Evolutionary conservation across 192 early-diverging fungal species (phyloP).

Genomic region (Phycomyces blakesleeanus): DNA sequence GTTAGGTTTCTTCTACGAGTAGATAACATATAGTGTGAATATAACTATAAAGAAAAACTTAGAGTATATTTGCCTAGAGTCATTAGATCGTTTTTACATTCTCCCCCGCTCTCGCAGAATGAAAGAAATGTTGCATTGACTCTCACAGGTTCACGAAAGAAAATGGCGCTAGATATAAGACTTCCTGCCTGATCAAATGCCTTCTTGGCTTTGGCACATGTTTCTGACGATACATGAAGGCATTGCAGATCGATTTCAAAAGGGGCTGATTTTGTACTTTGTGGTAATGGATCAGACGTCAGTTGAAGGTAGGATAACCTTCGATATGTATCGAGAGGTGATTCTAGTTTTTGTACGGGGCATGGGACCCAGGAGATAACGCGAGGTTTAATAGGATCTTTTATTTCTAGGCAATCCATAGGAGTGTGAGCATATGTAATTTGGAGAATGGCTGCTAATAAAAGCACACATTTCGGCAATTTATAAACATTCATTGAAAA

Average conservation of each 20-base stretch:
- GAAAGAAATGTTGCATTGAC: slow-evolving; percentile 38
- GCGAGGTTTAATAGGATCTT: background rate
- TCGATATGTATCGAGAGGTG: too few species aligned
- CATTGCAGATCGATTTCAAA: slow-evolving; percentile 19
- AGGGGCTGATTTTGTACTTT: background rate
- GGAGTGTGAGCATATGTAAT: too few species aligned
- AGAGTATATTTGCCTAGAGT: background rate
- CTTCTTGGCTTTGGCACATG: slow-evolving; percentile 26
- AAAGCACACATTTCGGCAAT: too few species aligned
- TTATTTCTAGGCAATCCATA: background rate
- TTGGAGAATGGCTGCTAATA: too few species aligned
- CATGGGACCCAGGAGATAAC: background rate
- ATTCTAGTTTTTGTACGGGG: background rate
- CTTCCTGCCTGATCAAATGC: slow-evolving; percentile 24
- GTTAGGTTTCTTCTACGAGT: too few species aligned
- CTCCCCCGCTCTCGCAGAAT: slow-evolving; percentile 26
- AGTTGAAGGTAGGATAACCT: too few species aligned
- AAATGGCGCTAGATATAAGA: slow-evolving; percentile 23
- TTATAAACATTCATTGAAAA: too few species aligned
- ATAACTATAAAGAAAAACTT: too few species aligned
- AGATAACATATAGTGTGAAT: too few species aligned
- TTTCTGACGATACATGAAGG: background rate
- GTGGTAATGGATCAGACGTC: background rate
- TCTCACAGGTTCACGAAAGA: slow-evolving; percentile 16
- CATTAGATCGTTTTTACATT: slow-evolving; percentile 8